These are phyloP conservation scores for Lactarius sp. DNA, from an alignment of 768 basidiomycete genomes.

Conservation along the genomic window DNA sequence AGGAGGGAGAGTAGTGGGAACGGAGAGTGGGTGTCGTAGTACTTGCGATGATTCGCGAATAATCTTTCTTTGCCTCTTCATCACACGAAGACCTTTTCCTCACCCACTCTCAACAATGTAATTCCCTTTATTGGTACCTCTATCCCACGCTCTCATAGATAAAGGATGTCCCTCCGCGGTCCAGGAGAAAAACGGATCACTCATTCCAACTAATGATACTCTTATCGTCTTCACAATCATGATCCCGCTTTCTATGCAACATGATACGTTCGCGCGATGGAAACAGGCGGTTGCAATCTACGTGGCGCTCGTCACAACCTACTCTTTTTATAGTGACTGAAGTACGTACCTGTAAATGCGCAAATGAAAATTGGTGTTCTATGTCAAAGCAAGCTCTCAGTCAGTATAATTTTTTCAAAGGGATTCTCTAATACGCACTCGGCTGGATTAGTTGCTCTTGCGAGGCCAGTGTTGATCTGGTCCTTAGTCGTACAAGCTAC, in stretches of 20 bases:
- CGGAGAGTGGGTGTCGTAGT: not conserved
- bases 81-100: not conserved
- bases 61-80: not conserved
- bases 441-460: constrained; percentile 57
- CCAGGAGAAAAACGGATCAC: not conserved
- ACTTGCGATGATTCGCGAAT: constrained; percentile 12
- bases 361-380: constrained; percentile 85
- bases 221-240: constrained; percentile 49
- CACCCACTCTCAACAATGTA: not conserved
- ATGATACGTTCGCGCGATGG: constrained; percentile 65
- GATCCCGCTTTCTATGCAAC: constrained; percentile 69
- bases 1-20: constrained; percentile 5
- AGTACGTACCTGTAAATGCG: constrained; percentile 47
- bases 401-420: too few species aligned
- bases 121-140: not conserved
- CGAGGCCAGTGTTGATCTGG: constrained; percentile 52
- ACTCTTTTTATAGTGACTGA: too few species aligned
- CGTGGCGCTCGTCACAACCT: not conserved
- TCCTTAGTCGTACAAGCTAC: constrained; percentile 47
- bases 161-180: not conserved
- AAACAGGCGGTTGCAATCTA: constrained; percentile 68
- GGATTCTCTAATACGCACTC: constrained; percentile 44
- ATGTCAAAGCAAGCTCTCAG: not conserved
- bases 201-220: constrained; percentile 70
- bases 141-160: not conserved